phyloP scores from a whole-genome alignment of 345 rosid genomes.

The Rhizophora mangle region DNA sequence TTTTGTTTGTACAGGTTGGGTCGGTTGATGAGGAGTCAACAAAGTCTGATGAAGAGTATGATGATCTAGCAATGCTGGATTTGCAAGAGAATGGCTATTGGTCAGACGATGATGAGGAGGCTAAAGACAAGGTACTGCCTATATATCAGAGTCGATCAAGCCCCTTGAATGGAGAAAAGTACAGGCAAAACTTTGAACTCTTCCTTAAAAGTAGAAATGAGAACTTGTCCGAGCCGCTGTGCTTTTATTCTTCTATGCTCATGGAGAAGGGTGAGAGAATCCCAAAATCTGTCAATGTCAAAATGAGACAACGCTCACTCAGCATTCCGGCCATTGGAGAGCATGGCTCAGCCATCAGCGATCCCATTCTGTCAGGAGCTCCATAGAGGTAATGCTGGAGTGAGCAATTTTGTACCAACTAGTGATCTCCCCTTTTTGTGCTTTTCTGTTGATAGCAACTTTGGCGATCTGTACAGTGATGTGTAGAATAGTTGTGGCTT shows the following conservation, averaged over 20 bases:
- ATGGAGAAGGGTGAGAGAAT: slow-evolving; percentile 40
- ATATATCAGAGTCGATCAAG: slow-evolving; percentile 12
- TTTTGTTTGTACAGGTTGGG: slow-evolving; percentile 53
- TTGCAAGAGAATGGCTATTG: slow-evolving; percentile 53
- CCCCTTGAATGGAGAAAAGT: slow-evolving; percentile 41
- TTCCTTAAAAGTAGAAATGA: slow-evolving; percentile 53
- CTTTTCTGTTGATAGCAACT: neutral
- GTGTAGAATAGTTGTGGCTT: slow-evolving; percentile 5
- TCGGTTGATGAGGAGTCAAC: slow-evolving; percentile 97
- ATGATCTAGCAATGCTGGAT: slow-evolving; percentile 92
- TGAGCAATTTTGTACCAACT: slow-evolving; percentile 12
- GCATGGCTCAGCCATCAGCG: slow-evolving; percentile 41
- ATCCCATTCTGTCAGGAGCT: slow-evolving; percentile 57
- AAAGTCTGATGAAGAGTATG: slow-evolving; percentile 93
- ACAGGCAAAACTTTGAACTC: slow-evolving; percentile 51
- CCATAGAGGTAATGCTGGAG: slow-evolving; percentile 35
- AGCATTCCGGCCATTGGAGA: slow-evolving; percentile 73
- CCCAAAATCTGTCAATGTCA: slow-evolving; percentile 33
- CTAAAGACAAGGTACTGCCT: slow-evolving; percentile 24
- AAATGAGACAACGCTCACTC: slow-evolving; percentile 65
- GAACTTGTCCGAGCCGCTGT: slow-evolving; percentile 42
- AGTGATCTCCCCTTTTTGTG: neutral
- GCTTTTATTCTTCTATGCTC: slow-evolving; percentile 40
- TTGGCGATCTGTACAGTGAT: neutral
- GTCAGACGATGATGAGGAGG: slow-evolving; percentile 57